Conservation (phyloP, 495 filamentous ascomycete genomes). For the Penicillium desertorum region DNA sequence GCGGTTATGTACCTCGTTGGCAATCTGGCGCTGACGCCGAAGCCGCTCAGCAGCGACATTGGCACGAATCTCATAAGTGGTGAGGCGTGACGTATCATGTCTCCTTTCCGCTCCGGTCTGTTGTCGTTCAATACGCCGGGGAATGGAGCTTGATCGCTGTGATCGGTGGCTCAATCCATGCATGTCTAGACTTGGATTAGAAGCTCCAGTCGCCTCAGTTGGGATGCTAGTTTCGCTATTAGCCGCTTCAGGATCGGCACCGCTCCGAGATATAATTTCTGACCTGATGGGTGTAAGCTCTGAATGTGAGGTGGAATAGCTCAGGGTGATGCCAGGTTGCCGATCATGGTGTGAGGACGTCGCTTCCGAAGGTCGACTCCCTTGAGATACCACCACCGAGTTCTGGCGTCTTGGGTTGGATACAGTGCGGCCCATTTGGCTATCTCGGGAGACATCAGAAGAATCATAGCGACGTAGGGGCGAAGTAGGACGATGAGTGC, state of each 20-base stretch:
- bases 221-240: constrained; percentile 19
- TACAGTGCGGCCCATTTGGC: constrained; percentile 26
- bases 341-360: constrained; percentile 29
- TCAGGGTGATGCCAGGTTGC: constrained; percentile 38
- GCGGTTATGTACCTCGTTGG: constrained; percentile 40
- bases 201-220: constrained; percentile 1
- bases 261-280: constrained; percentile 22
- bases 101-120: constrained; percentile 29
- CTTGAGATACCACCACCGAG: constrained; percentile 49
- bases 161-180: constrained; percentile 28
- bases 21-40: constrained; percentile 42
- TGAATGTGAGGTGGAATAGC: constrained; percentile 41
- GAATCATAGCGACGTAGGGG: constrained; percentile 30
- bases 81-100: constrained; percentile 33
- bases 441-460: constrained; percentile 31
- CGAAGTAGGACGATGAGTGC: constrained; percentile 41
- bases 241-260: constrained; percentile 19
- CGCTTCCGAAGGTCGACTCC: constrained; percentile 24
- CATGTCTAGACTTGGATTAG: constrained; percentile 12
- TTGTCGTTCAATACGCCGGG: constrained; percentile 32
- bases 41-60: constrained; percentile 44
- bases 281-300: constrained; percentile 30
- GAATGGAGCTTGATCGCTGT: constrained; percentile 37
- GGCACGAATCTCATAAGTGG: constrained; percentile 38
- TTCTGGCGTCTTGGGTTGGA: constrained; percentile 44